These are phyloP conservation scores for Zymoseptoria passerinii DNA, from an alignment of 2,329 filamentous ascomycete species.

Conservation along the genomic window DNA sequence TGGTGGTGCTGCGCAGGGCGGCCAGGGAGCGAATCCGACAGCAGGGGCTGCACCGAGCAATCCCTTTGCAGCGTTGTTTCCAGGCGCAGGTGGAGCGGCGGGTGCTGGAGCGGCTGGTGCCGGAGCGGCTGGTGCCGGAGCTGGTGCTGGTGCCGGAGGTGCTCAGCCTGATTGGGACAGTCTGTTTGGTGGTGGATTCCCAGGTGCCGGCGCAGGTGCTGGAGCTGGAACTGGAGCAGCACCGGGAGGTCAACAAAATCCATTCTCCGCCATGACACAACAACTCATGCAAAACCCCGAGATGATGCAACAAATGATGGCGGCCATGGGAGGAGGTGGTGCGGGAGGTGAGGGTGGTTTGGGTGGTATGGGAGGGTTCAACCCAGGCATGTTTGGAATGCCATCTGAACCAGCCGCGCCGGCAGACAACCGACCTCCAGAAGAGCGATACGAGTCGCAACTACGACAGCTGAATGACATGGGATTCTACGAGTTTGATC, in stretches of 20 bases:
- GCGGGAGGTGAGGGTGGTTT: constrained; percentile 30
- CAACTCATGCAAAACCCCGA: constrained; percentile 51
- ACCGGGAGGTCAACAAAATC: constrained; percentile 32
- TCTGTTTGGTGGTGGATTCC: too few relatives aligned
- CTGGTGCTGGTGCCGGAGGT: constrained; percentile 14
- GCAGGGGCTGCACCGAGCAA: constrained; percentile 34
- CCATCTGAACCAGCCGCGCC: constrained; percentile 44
- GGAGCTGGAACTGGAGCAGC: constrained; percentile 24
- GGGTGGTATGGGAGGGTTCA: constrained; percentile 29
- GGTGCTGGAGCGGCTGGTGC: constrained; percentile 28
- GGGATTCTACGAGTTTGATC: constrained; percentile 96
- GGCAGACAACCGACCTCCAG: constrained; percentile 76
- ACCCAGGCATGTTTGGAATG: constrained; percentile 36
- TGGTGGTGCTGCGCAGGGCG: constrained; percentile 32
- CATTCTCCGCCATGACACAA: constrained; percentile 40
- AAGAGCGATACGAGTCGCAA: constrained; percentile 87
- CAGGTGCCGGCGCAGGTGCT: constrained; percentile 22
- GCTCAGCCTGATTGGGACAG: too few relatives aligned
- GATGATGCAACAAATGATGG: constrained; percentile 44
- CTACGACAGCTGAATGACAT: constrained; percentile 93
- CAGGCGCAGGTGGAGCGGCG: constrained; percentile 23
- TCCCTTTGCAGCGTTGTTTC: constrained; percentile 55
- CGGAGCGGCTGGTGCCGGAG: constrained; percentile 21
- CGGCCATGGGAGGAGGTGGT: constrained; percentile 47
- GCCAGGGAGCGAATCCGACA: constrained; percentile 8